A percentile compares a stretch with the other conserved stretches of the same genome.
Evolutionary conservation across 2,329 filamentous ascomycete species (phyloP).

Genomic region (Paecilomyces fulvus): DNA sequence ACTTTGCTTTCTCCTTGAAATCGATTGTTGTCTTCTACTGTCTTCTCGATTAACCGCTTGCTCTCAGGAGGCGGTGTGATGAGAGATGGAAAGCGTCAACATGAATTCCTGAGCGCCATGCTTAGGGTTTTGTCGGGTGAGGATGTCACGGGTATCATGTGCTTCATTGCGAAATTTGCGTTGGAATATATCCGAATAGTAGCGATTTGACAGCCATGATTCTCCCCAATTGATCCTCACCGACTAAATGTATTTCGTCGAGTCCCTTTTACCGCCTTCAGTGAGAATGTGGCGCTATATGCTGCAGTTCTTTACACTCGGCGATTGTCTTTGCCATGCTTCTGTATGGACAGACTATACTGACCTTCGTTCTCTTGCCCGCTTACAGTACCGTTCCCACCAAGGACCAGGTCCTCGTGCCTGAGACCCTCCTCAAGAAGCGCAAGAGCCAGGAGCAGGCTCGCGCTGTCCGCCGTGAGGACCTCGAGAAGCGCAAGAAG

Average conservation of each 20-base stretch:
- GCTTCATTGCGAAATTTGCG: slow-evolving; percentile 18
- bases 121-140: slow-evolving; percentile 72
- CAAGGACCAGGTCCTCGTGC: slow-evolving; percentile 91
- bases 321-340: slow-evolving; percentile 59
- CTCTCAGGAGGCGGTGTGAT: not conserved
- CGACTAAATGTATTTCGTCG: slow-evolving; percentile 71
- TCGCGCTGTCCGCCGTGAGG: slow-evolving; percentile 75
- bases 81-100: slow-evolving; percentile 36
- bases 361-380: slow-evolving; percentile 38
- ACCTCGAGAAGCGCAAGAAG: slow-evolving; percentile 79
- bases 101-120: slow-evolving; percentile 45
- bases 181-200: slow-evolving; percentile 22
- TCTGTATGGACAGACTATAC: slow-evolving; percentile 71
- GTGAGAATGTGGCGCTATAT: slow-evolving; percentile 82
- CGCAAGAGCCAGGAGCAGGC: slow-evolving; percentile 99
- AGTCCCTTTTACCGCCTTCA: slow-evolving; percentile 59
- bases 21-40: slow-evolving; percentile 53
- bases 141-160: slow-evolving; percentile 32
- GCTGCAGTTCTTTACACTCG: slow-evolving; percentile 85
- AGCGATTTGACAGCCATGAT: slow-evolving; percentile 13
- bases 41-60: slow-evolving; percentile 7
- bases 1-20: slow-evolving; percentile 63
- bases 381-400: slow-evolving; percentile 74
- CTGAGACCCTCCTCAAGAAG: slow-evolving; percentile 99
- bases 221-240: slow-evolving; percentile 47